Base-by-base conservation (phyloP, 805 yeast genomes). In the Ogataea nakhonphanomensis region DNA sequence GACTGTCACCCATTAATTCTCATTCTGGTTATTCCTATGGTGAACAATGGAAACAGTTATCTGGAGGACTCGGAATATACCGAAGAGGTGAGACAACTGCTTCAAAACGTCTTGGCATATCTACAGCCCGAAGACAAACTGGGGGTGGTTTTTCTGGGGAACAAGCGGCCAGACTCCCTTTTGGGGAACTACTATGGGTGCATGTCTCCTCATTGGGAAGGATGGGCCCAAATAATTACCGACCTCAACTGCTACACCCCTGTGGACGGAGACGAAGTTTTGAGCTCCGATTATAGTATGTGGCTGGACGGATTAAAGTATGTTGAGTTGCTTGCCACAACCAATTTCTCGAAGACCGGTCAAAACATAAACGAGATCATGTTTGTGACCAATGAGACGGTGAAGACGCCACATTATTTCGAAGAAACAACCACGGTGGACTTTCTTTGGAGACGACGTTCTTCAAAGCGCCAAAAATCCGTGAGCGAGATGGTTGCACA, bases 141-240 rank as follows among this genome's bases (percentile, higher is more conserved):
- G 7, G 65, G 65, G 1, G 22, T 61, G 5, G 59, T 61, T 7
- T 57, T 61, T 35, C 26, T 56, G 10, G 61, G 59, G 6, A 48
- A 46, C 23, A 43, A 43, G 20, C 27, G 38, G 1, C 37, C 38
- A 7, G 36, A 40, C 10, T 32, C 44, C 3, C 30, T 28, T 2
- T 20, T 60, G 14, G 66, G 66, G 7, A 51, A 53, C 39, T 61
- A 60, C 46, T 61, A 61, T 40, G 65, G 66, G 1, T 57, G 61
- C 35, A 49, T 39, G 17, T 24, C 50, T 5, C 45, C 44, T n/a
- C 23, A 31, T 8, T 61, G 66, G 66, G 51, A 45, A 13, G 64
- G 59, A 0, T 61, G 66, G 66, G 12, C 41, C 4, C 29, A 38
- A 5, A 24, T 60, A 4, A 33, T 61, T 5, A 47, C 48, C 10